Percentiles rank a stretch among this genome's conserved stretches.
Evolutionary conservation across 495 filamentous ascomycete species (phyloP).

Genomic region (Penicillium ochrochloron): DNA sequence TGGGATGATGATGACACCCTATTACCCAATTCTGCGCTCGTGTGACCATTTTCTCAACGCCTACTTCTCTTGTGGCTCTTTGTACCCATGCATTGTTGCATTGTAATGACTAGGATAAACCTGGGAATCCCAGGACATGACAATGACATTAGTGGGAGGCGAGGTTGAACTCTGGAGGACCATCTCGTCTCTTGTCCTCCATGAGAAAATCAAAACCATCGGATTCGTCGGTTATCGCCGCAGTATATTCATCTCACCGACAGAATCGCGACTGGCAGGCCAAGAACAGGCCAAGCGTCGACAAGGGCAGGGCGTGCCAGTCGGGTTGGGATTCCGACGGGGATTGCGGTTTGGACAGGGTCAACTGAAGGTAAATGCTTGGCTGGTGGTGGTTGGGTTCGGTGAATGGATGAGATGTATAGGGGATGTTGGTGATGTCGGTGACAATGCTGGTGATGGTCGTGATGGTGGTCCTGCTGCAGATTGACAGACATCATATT

Average conservation of each 20-base stretch:
- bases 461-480: neutral
- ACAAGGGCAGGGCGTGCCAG: neutral
- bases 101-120: conserved; percentile 15
- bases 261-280: conserved; percentile 12
- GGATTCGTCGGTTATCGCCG: conserved; percentile 12
- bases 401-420: neutral
- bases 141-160: neutral
- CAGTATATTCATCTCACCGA: conserved; percentile 15
- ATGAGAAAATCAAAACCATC: neutral
- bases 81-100: conserved; percentile 18
- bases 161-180: neutral
- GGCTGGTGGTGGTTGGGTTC: too few species aligned
- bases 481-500: conserved; percentile 8
- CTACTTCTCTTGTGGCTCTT: conserved; percentile 11
- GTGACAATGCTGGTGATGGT: neutral
- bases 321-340: conserved; percentile 14
- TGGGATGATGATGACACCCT: conserved; percentile 2
- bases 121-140: neutral
- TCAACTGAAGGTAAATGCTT: neutral
- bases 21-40: neutral
- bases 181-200: neutral
- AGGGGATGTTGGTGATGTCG: neutral
- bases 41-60: neutral
- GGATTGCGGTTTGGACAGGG: conserved; percentile 18
- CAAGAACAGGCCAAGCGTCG: conserved; percentile 5